Base-by-base conservation (phyloP, 371 early-diverging fungal species). In the Saksenaea vasiformis region DNA sequence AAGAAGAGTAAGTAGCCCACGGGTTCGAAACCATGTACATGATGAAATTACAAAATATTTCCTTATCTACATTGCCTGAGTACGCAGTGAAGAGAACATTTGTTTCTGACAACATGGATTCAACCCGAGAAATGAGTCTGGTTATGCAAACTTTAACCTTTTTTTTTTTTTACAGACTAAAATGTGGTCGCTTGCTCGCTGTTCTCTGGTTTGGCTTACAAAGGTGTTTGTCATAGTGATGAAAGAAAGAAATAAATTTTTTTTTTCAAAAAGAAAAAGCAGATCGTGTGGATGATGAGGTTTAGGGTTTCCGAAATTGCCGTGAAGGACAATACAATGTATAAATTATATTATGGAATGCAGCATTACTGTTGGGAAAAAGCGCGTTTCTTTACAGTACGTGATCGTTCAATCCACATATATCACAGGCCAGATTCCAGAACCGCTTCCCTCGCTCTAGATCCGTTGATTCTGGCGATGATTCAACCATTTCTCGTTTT, bases 1-100 rank as follows among this genome's bases (percentile, higher is more conserved):
- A 98, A 98, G 96, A 95, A 96, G 59, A 65, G 62, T 62, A 62
- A 54, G 62, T 62, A 22, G n/a, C 2, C n/a, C 47, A 22, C 22
- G 47, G 47, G 47, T 47, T 39, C 43, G 58, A 22, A 44, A 9
- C 47, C 19, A 36, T 8, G 47, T 22, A 11, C 22, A 36, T 53
- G 53, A 31, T 61, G 36, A 53, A 4, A 34, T 61, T 34, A 51
- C 39, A 58, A 58, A 41, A 28, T 38, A 31, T 36, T 8, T 36
- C 47, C 61, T 61, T 61, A 61, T 61, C 61, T 61, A 61, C 61
- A 61, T 61, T 61, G 61, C 61, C 61, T 61, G 61, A 61, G 47
- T 37, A 26, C 34, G 22, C 36, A 14, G 61, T 61, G 61, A 53
- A 36, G 41, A 61, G 36, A 51, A 47, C 41, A 36, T 61, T 54